A percentile compares a stretch with the other conserved stretches of the same genome.
These are phyloP conservation scores for Vitrella brassicaformis DNA, from an alignment of 73 alveolate species.

Conservation along the genomic window DNA sequence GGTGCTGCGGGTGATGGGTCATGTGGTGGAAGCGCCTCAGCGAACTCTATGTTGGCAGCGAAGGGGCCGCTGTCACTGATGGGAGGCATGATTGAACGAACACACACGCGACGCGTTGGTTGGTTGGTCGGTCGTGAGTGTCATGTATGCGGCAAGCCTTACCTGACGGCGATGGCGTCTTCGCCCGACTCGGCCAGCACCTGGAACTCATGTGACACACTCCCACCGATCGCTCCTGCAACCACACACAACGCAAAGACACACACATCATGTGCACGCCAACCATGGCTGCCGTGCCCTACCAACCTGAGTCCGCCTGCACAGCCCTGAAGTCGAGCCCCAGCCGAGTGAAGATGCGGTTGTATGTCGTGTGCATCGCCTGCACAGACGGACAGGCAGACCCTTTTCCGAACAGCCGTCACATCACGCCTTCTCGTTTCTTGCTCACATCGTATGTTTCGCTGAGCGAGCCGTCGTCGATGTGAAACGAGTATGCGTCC, in stretches of 20 bases:
- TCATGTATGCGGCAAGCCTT: too few relatives aligned
- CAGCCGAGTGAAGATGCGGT: neutral
- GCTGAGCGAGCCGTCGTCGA: neutral
- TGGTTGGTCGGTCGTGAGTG: too few relatives aligned
- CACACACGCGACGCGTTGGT: too few relatives aligned
- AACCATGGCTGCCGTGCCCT: neutral
- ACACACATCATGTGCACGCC: neutral
- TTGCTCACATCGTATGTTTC: neutral
- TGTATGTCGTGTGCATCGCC: too few relatives aligned
- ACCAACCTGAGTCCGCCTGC: neutral
- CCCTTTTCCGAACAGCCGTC: too few relatives aligned
- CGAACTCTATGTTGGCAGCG: neutral
- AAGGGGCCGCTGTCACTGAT: too few relatives aligned
- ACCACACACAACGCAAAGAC: neutral
- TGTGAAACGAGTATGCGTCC: neutral
- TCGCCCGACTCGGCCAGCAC: neutral
- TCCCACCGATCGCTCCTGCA: neutral
- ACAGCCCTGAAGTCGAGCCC: neutral
- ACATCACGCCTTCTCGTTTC: too few relatives aligned
- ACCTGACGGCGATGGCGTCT: neutral
- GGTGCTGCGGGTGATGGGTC: too few relatives aligned
- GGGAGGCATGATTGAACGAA: too few relatives aligned
- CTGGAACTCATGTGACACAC: neutral
- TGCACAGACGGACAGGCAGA: too few relatives aligned
- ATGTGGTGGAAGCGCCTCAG: neutral